Base-by-base conservation (phyloP, 164 flowering plant species). In the Magnolia changhungtana region DNA sequence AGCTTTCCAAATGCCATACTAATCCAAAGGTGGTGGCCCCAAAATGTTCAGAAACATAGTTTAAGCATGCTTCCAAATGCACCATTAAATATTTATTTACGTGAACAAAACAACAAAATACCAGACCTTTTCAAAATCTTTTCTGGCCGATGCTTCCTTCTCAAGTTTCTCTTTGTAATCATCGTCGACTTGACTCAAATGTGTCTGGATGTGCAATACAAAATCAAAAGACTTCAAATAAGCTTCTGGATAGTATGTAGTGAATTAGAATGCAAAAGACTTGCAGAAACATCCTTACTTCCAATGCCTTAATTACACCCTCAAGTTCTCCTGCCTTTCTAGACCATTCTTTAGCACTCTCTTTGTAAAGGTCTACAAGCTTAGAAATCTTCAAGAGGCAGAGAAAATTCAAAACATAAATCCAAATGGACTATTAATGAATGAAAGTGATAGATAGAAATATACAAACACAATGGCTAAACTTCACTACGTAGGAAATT, bases 321-420 rank as follows among this genome's bases (percentile, higher is more conserved):
- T 96, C 98, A 73, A 96, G 97, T 76, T 93, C 98, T 73, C 90
- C 89, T 24, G 99, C 98, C 85, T 96, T 96, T 70, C 79, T 89
- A 21, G 98, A 93, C 98, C 97, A 96, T 83, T 94, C 98, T 75
- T 94, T 97, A 14, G 95, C 87, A 81, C 97, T 93, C 86, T 94
- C 98, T 81, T 90, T 96, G 78, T 96, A 92, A 29, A 94, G 83
- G 64, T 96, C 98, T 81, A 83, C 92, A 78, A 96, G 98, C 76
- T 87, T 92, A 66, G 88, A 84, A 55, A 86, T 89, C 84, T 84
- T 73, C 67, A 78, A 73, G 7, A 29, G 24, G 13, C 4, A 52
- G 24, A 69, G 13, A 74, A 14, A 29, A 68, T 50, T 59, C 29
- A 27, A 27, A 27, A 27, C 29, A 27, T 27, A 14, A 29, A 68